Percentiles rank a stretch among this genome's conserved stretches.
Evolutionary conservation across 148 eudicot genomes (phyloP).

Genomic region (Cornus florida): DNA sequence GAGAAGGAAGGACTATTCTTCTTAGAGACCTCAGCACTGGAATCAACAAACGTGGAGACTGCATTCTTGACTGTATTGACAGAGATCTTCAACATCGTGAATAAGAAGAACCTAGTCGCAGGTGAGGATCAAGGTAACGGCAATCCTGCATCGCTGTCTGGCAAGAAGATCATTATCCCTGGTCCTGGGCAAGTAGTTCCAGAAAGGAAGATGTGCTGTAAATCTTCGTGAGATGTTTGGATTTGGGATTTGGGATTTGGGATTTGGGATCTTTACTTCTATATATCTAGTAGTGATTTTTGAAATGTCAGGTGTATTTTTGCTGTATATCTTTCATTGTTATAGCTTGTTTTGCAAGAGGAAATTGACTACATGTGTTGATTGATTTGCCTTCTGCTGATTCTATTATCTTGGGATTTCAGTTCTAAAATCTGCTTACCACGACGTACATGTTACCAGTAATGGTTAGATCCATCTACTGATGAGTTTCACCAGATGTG

Average conservation of each 20-base stretch:
- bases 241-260: too few species aligned
- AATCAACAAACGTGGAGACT: conserved; percentile 66
- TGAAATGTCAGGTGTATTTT: not conserved
- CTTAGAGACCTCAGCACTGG: conserved; percentile 72
- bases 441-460: not conserved
- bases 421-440: not conserved
- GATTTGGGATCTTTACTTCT: conserved; percentile 1
- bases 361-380: conserved; percentile 8
- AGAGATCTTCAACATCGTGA: conserved; percentile 72
- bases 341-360: conserved; percentile 7
- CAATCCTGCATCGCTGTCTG: conserved; percentile 46
- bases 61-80: conserved; percentile 68
- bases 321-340: conserved; percentile 11
- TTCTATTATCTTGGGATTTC: not conserved
- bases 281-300: not conserved
- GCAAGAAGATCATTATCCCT: conserved; percentile 67
- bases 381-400: not conserved
- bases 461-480: not conserved
- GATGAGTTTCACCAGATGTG: not conserved
- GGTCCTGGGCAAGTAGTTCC: conserved; percentile 70
- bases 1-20: conserved; percentile 83
- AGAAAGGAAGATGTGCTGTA: conserved; percentile 60
- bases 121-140: conserved; percentile 52
- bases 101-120: conserved; percentile 62
- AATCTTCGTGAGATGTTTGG: conserved; percentile 24